Evolutionary conservation across 2,329 filamentous ascomycete species (phyloP).

Genomic region (Elsinoe ampelina): DNA sequence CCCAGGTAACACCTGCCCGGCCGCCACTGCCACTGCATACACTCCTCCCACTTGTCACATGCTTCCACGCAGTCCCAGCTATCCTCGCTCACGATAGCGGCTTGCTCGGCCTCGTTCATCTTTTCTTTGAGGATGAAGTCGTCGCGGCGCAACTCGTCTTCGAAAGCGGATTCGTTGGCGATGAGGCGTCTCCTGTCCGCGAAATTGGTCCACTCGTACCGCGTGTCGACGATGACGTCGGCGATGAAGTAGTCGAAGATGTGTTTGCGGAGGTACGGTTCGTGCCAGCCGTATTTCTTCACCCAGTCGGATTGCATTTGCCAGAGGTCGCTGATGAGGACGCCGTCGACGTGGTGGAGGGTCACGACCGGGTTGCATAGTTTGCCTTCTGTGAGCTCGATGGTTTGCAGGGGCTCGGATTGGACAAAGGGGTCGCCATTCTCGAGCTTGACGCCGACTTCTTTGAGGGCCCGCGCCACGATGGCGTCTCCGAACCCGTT

Average conservation of each 20-base stretch:
- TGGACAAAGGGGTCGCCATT: constrained; percentile 36
- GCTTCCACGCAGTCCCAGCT: constrained; percentile 24
- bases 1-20: constrained; percentile 27
- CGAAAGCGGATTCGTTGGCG: constrained; percentile 13
- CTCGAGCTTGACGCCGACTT: constrained; percentile 37
- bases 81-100: constrained; percentile 21
- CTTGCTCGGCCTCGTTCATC: constrained; percentile 19
- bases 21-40: constrained; percentile 29
- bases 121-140: constrained; percentile 17
- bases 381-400: constrained; percentile 31
- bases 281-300: constrained; percentile 21
- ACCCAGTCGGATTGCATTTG: constrained; percentile 21
- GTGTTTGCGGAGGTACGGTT: constrained; percentile 27
- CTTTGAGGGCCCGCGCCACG: constrained; percentile 39
- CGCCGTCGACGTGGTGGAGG: constrained; percentile 25
- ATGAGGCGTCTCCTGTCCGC: constrained; percentile 24
- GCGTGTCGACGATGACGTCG: constrained; percentile 24
- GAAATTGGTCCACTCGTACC: constrained; percentile 28
- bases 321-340: constrained; percentile 25
- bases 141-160: constrained; percentile 16
- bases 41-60: constrained; percentile 21
- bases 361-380: constrained; percentile 37
- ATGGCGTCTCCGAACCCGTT: constrained; percentile 49
- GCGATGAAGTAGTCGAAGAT: constrained; percentile 27
- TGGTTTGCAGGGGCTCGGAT: constrained; percentile 31